Base-by-base conservation (phyloP, 1,284 basidiomycete species). In the Rhodotorula sp. region DNA sequence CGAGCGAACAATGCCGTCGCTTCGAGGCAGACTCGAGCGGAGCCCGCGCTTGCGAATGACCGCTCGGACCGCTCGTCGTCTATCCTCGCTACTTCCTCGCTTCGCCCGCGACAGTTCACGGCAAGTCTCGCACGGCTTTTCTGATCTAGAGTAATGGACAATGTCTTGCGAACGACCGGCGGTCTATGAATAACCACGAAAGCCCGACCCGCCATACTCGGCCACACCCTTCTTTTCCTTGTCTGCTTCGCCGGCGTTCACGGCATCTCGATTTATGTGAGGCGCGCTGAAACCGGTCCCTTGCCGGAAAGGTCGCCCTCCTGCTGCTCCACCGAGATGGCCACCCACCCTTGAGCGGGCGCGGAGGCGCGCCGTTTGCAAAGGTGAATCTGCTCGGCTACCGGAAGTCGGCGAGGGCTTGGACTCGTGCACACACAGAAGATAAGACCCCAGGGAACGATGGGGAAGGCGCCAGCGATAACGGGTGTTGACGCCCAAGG, bases 341-440 rank as follows among this genome's bases (percentile, higher is more conserved):
- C 79, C 2, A 81, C 77, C 79, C 2, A 81, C 77, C 66, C 77
- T 79, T 44, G 79, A 80, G 32, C 74, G 68, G 4, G 78, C 78
- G 17, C 81, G 70, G 29, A 82, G 70, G 1, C 55, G 64, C 71
- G 4, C 81, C 81, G 61, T 49, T 57, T 68, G 51, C 8, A 32
- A 30, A n/a, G 29, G 34, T 13, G 9, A 52, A 44, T 34, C 9
- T 3, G 24, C n/a, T 24, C 29, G 10, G 22, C 27, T 19, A 22
- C 22, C 30, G 22, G 22, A 4, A 32, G 19, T 1, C 2, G 32
- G 49, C 17, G 15, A 2, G 11, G 30, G 24, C 30, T 32, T 30
- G 27, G 20, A 9, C 19, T 32, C 20, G 46, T 11, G 24, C 32
- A 58, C 60, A 44, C 15, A 64, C 77, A 82, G 2, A 76, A n/a